Evolutionary conservation across 768 basidiomycete genomes (phyloP), one percentile per base, ranked within the genome.

Genomic region (Lentinula raphanica): DNA sequence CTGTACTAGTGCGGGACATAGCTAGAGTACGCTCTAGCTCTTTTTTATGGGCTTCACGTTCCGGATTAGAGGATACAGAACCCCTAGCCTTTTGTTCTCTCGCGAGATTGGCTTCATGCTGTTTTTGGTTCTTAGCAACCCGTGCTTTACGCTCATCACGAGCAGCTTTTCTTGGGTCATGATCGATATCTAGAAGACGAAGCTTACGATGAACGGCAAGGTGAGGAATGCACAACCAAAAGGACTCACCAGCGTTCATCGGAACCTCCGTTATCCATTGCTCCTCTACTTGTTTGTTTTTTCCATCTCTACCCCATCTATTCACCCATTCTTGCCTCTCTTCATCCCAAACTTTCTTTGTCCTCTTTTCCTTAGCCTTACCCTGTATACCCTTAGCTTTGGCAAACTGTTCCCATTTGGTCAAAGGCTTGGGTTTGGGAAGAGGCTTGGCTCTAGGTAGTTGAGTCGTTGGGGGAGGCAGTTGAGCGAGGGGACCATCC

Each of bases 351-450:
- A 86, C 82, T 64, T 86, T 86, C 75, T 82, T 89, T 12, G 96
- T 92, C 45, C 83, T 83, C 49, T 75, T 80, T 27, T 53, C 51
- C 21, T 53, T 53, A 11, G 19, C 23, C 66, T 76, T 83, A 66
- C 97, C 85, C 66, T 85, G 84, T 66, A 98, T 98, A 36, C 97
- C 97, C 76, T 97, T 98, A 36, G 91, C 87, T 48, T 86, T 85
- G 4, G 96, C 96, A 67, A 98, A 99, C 57, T 83, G 79, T 76
- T 98, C 92, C 97, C 97, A 99, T 72, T 97, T 98, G 6, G 96
- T 98, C 32, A 80, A 85, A 8, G 88, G 87, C 72, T 96, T 97
- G 2, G 90, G 89, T 66, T 94, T 95, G 0, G 95, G 97, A 2
- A 98, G 77, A 0, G 91, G 92, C 69, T 99, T 98, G 29, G 94